A percentile compares a stretch with the other conserved stretches of the same genome.
phyloP scores from a whole-genome alignment of 2,329 filamentous ascomycete species.

The Aplosporella prunicola region DNA sequence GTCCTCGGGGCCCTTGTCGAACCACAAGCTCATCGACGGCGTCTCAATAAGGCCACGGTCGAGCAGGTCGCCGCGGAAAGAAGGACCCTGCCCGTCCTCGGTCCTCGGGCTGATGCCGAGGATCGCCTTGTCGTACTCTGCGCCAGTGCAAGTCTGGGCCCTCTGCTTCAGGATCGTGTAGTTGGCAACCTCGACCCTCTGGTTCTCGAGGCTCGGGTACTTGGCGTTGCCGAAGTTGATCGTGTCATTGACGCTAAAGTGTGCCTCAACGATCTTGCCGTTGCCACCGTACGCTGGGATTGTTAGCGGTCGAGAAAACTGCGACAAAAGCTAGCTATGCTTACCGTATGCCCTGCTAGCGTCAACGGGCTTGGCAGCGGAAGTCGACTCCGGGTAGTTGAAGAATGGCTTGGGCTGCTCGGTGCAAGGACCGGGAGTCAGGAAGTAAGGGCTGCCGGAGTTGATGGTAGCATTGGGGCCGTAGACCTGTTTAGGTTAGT shows the following conservation, averaged over 20 bases:
- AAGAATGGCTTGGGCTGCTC: constrained; percentile 11
- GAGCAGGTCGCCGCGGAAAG: constrained; percentile 25
- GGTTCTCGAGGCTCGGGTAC: constrained; percentile 2
- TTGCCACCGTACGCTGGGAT: constrained; percentile 14
- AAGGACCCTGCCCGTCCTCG: constrained; percentile 18
- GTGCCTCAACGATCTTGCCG: constrained; percentile 11
- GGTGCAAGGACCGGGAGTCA: constrained; percentile 11
- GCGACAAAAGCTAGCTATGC: too few species aligned
- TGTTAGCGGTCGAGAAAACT: too few species aligned
- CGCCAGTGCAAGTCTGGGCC: constrained; percentile 13
- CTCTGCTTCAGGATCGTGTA: constrained; percentile 16
- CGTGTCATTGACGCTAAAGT: constrained; percentile 9
- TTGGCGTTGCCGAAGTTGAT: constrained; percentile 6
- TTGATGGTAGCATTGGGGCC: constrained; percentile 13
- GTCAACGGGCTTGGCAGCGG: background rate
- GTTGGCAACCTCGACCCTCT: constrained; percentile 19
- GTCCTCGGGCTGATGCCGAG: constrained; percentile 22
- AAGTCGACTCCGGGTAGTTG: constrained; percentile 8
- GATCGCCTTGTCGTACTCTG: constrained; percentile 19
- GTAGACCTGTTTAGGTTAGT: constrained; percentile 1
- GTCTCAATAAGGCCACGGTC: constrained; percentile 18
- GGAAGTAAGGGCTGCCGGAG: constrained; percentile 11
- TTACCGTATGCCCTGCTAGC: too few species aligned
- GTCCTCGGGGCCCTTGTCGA: constrained; percentile 20
- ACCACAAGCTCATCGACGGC: constrained; percentile 27